phyloP scores from a whole-genome alignment of 192 early-diverging fungal genomes.

The Geosiphon pyriformis region DNA sequence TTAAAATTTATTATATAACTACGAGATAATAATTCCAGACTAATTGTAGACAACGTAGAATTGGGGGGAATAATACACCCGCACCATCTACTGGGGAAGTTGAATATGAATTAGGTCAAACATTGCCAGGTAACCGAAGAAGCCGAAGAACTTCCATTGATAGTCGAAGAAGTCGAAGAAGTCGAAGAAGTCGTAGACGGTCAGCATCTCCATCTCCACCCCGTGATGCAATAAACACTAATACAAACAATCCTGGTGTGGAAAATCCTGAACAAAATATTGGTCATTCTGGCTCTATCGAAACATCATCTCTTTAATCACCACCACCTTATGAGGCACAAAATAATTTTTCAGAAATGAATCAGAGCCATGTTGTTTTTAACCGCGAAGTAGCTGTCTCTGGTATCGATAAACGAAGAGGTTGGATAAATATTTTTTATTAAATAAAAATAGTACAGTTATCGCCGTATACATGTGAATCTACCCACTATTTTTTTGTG shows the following conservation, averaged over 20 bases:
- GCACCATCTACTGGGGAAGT: neutral
- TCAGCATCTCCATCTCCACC: neutral
- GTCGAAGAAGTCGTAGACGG: neutral
- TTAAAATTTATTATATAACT: too few relatives aligned
- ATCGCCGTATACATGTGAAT: neutral
- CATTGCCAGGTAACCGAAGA: neutral
- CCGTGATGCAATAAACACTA: neutral
- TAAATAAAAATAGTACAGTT: neutral
- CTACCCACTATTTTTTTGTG: too few relatives aligned
- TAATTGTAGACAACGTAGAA: constrained; percentile 1
- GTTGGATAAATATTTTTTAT: neutral
- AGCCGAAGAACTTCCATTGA: neutral
- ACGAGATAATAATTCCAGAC: too few relatives aligned
- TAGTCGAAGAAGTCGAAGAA: neutral
- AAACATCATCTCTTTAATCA: neutral
- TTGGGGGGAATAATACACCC: neutral
- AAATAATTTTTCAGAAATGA: neutral
- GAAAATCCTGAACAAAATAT: neutral
- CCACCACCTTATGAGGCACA: neutral
- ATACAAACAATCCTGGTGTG: neutral
- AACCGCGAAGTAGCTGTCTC: neutral
- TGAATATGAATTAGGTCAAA: neutral
- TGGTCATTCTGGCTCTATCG: neutral
- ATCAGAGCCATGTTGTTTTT: neutral
- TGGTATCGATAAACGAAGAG: constrained; percentile 16